Conservation (phyloP, 106 monocot genomes). For the Acanthochlamys bracteata region DNA sequence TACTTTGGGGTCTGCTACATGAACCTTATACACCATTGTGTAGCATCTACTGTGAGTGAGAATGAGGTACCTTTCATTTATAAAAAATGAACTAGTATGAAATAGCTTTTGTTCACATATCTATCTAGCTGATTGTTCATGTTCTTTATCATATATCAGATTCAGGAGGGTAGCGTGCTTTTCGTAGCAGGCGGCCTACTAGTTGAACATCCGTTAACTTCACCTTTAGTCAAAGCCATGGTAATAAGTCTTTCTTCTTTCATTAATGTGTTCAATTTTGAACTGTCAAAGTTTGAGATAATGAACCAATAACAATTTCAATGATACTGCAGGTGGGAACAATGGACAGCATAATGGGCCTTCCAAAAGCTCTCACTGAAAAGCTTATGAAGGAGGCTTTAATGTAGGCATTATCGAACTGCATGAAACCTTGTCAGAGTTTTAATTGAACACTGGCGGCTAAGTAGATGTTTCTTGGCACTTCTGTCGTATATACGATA, state of each 20-base stretch:
- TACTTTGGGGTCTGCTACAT: no score
- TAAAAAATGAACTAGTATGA: no score
- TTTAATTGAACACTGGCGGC: no score
- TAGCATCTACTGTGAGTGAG: no score
- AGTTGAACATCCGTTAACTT: conserved; percentile 91
- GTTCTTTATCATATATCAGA: conserved; percentile 20
- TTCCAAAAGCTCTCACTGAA: conserved; percentile 79
- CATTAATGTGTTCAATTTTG: background rate
- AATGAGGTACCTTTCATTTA: no score
- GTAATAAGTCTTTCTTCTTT: conserved; percentile 21
- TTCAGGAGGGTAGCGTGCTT: conserved; percentile 81
- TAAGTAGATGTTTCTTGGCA: no score
- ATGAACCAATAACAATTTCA: background rate
- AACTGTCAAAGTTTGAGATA: background rate
- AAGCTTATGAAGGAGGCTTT: conserved; percentile 67
- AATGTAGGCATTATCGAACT: conserved; percentile 3
- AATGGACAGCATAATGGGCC: conserved; percentile 90
- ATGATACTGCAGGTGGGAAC: conserved; percentile 67
- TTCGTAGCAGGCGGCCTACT: conserved; percentile 94
- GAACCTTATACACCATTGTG: no score
- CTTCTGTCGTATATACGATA: no score
- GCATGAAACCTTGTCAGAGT: no score
- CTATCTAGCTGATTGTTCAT: no score
- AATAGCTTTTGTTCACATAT: no score
- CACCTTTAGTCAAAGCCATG: conserved; percentile 72